phyloP scores from a whole-genome alignment of 495 filamentous ascomycete genomes.

The Podospora pseudopauciseta region DNA sequence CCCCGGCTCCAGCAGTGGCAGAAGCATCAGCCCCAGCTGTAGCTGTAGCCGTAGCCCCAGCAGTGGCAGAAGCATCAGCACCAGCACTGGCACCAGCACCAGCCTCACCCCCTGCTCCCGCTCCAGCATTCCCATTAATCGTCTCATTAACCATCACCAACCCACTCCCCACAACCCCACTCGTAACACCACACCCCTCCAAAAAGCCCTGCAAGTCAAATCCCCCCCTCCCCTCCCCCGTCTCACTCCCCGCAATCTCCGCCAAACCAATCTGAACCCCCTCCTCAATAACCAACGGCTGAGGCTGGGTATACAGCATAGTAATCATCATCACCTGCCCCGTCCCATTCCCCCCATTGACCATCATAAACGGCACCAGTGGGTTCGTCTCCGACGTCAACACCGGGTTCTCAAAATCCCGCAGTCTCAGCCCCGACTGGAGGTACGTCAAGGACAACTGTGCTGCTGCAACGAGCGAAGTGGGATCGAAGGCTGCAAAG shows the following conservation, averaged over 20 bases:
- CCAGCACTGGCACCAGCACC: conserved; percentile 1
- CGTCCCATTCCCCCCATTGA: background rate
- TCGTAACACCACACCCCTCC: conserved; percentile 9
- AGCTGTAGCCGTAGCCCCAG: background rate
- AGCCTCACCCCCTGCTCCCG: background rate
- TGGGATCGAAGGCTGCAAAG: conserved; percentile 12
- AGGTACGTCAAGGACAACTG: conserved; percentile 17
- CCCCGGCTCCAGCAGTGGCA: background rate
- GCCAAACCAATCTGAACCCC: conserved; percentile 12
- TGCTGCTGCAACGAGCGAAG: conserved; percentile 8
- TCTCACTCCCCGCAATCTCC: conserved; percentile 7
- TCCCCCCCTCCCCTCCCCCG: conserved; percentile 10
- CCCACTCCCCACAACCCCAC: conserved; percentile 12
- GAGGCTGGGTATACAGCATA: conserved; percentile 22
- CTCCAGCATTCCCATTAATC: background rate
- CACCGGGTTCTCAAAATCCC: conserved; percentile 4
- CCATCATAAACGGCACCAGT: conserved; percentile 20
- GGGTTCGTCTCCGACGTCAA: conserved; percentile 20
- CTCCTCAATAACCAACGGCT: conserved; percentile 18
- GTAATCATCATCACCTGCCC: conserved; percentile 16
- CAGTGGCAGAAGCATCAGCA: conserved; percentile 7
- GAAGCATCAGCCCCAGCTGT: background rate
- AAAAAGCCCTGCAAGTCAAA: conserved; percentile 21
- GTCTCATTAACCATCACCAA: conserved; percentile 12
- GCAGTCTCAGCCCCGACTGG: conserved; percentile 13